These are phyloP conservation scores for Volvariella surrecta DNA, from an alignment of 1,284 basidiomycete genomes.

Conservation along the genomic window DNA sequence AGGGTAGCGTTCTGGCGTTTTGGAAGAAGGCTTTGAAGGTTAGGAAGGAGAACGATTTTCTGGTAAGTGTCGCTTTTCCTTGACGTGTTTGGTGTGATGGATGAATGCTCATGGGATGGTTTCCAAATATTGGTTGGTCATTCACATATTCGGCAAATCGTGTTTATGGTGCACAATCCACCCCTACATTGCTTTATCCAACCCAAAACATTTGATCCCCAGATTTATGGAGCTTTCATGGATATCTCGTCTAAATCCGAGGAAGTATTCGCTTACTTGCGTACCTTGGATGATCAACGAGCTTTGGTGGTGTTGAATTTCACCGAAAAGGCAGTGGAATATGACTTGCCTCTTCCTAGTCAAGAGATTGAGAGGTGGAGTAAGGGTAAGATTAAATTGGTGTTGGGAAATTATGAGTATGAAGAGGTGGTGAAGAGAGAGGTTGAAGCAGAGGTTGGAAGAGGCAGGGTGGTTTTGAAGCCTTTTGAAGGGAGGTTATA, in stretches of 20 bases:
- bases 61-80: constrained; percentile 44
- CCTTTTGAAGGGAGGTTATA: constrained; percentile 30
- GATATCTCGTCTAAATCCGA: constrained; percentile 37
- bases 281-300: constrained; percentile 26
- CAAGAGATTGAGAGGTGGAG: constrained; percentile 7
- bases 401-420: constrained; percentile 22
- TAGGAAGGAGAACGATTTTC: constrained; percentile 45
- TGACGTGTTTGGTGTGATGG: too few relatives aligned
- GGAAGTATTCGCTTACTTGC: constrained; percentile 49
- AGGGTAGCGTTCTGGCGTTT: constrained; percentile 46
- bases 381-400: constrained; percentile 9
- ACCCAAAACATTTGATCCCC: constrained; percentile 3
- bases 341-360: constrained; percentile 11
- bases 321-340: constrained; percentile 21
- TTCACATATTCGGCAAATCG: too few relatives aligned
- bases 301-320: constrained; percentile 50
- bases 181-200: constrained; percentile 1
- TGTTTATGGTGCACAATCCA: too few relatives aligned
- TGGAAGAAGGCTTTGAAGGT: constrained; percentile 46
- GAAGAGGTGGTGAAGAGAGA: constrained; percentile 2
- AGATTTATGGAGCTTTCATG: constrained; percentile 53
- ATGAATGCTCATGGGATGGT: too few relatives aligned
- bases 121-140: too few relatives aligned
- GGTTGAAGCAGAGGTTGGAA: constrained; percentile 5
- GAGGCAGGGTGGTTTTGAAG: constrained; percentile 13